Evolutionary conservation across 2,329 filamentous ascomycete genomes (phyloP), one percentile per base, ranked within the genome.

Genomic region (Ampelomyces quisqualis): DNA sequence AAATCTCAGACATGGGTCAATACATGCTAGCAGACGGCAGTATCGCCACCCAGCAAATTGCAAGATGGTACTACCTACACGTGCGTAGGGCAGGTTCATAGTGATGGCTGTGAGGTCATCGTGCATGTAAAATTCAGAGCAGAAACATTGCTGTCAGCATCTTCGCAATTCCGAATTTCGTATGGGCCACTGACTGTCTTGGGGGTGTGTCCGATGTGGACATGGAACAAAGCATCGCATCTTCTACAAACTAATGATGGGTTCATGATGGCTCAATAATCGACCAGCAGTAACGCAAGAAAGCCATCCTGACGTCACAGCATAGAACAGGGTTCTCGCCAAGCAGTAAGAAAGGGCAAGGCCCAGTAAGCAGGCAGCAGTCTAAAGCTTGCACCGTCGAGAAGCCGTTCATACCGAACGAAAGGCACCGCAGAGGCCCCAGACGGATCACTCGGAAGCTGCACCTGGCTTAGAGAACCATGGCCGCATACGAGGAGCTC

Each of bases 401-500:
- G 14, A 28, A 38, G 28, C 28, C 40, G 30, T 32, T 19, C 15
- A 33, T 19, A 26, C 38, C 38, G 22, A 13, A 20, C 37, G 31
- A 29, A 22, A 34, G 13, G 34, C 34, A 17, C 29, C 24, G 44
- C 36, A 45, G 21, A 17, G 31, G 29, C 9, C 22, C 28, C 44
- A 27, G 37, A 39, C 49, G 51, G 54, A 55, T 42, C 43, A 20
- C 10, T 35, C 55, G 53, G 55, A 49, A 26, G 31, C 34, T 38
- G 36, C 36, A 7, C 8, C 30, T 34, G 28, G 8, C n/a, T 38
- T 45, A 40, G 39, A 35, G 30, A 28, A 42, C 17, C 31, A 60
- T 60, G 56, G 54, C 49, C 19, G 51, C 55, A 23, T 58, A 58
- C 46, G 53, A 48, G 45, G 58, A 62, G 32, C 39, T 62, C 7